Evolutionary conservation across 164 flowering plant species (phyloP).

Genomic region (Magnolia officinalis): DNA sequence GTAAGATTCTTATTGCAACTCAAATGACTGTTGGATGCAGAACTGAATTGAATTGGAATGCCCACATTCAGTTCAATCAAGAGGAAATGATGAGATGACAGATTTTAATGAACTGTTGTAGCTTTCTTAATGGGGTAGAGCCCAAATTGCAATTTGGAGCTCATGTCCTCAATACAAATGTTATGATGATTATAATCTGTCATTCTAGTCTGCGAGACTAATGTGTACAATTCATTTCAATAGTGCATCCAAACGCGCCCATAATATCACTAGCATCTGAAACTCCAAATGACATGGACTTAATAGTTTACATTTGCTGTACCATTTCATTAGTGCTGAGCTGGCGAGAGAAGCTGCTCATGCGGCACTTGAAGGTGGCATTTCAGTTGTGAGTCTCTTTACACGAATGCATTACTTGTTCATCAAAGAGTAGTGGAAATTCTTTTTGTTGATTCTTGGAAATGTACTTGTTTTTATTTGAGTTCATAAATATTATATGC

Average conservation of each 20-base stretch:
- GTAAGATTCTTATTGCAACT: too few relatives aligned
- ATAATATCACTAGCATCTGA: background rate
- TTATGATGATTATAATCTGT: background rate
- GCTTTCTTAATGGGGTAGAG: too few relatives aligned
- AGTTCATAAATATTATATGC: background rate
- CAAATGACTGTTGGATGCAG: too few relatives aligned
- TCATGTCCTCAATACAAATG: background rate
- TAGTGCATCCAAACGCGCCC: background rate
- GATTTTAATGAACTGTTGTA: background rate
- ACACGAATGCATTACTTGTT: background rate
- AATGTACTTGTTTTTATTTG: background rate
- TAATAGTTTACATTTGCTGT: background rate
- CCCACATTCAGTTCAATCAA: background rate
- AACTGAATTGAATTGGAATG: background rate
- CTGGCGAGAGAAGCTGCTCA: conserved; percentile 64
- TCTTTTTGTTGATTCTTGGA: background rate
- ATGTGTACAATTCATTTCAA: background rate
- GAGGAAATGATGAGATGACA: background rate
- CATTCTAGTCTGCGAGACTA: background rate
- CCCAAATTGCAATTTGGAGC: background rate
- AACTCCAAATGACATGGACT: background rate
- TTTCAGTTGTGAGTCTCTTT: conserved; percentile 59
- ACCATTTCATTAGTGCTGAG: conserved; percentile 40
- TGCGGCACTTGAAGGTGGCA: conserved; percentile 67
- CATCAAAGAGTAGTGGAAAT: background rate